phyloP scores from a whole-genome alignment of 371 early-diverging fungal species.

The Quaeritorhiza haematococci region DNA sequence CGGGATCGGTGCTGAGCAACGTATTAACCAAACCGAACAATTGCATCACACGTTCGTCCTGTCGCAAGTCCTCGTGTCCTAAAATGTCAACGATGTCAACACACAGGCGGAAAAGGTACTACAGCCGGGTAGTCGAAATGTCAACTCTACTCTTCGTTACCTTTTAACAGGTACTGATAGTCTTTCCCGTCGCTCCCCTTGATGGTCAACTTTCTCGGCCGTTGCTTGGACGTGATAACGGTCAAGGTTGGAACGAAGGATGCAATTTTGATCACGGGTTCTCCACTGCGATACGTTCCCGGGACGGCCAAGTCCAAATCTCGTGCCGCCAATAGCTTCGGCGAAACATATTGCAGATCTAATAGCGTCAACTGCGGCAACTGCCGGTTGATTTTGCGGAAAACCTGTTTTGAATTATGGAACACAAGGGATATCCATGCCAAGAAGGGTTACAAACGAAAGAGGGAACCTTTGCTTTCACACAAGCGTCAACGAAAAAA shows the following conservation, averaged over 20 bases:
- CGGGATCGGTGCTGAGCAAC: slow-evolving; percentile 76
- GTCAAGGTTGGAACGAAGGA: slow-evolving; percentile 76
- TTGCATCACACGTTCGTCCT: slow-evolving; percentile 99
- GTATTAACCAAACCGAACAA: slow-evolving; percentile 96
- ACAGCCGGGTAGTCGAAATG: too few relatives aligned
- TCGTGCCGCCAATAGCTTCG: slow-evolving; percentile 76
- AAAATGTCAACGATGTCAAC: background rate
- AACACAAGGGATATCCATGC: too few relatives aligned
- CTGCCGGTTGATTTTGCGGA: slow-evolving; percentile 76
- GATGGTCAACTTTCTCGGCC: slow-evolving; percentile 83
- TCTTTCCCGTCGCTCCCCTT: slow-evolving; percentile 86
- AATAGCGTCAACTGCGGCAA: slow-evolving; percentile 78
- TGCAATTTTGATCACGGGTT: slow-evolving; percentile 80
- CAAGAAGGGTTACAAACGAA: too few relatives aligned
- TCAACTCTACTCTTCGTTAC: slow-evolving; percentile 21
- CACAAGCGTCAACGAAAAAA: background rate
- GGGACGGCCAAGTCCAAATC: slow-evolving; percentile 91
- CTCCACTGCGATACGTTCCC: slow-evolving; percentile 82
- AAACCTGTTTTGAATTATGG: slow-evolving; percentile 67
- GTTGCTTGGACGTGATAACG: slow-evolving; percentile 90
- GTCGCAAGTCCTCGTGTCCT: slow-evolving; percentile 94
- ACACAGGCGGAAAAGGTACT: background rate
- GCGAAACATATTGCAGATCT: slow-evolving; percentile 88
- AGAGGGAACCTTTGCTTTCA: too few relatives aligned
- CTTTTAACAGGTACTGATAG: slow-evolving; percentile 91